A percentile compares a stretch with the other conserved stretches of the same genome.
Evolutionary conservation across 192 early-diverging fungal genomes (phyloP).

Genomic region (Coemansia sp.): DNA sequence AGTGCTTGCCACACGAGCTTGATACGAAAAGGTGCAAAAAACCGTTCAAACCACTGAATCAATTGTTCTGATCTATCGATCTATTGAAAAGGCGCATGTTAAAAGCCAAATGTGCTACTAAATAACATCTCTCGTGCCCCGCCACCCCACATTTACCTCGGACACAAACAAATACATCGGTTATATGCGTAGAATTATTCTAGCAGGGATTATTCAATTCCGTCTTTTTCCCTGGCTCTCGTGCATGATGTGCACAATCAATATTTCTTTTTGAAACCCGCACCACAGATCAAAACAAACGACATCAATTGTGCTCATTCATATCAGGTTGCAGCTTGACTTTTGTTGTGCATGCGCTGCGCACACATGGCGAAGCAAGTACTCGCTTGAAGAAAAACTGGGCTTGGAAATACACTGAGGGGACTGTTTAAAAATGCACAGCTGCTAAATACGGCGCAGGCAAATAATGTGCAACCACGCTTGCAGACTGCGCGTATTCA

Average conservation of each 20-base stretch:
- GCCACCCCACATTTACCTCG: conserved; percentile 4
- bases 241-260: not conserved
- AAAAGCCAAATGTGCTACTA: not conserved
- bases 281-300: conserved; percentile 5
- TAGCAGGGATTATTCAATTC: not conserved
- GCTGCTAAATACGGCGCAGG: not conserved
- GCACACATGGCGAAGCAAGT: conserved; percentile 2
- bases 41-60: not conserved
- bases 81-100: not conserved
- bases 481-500: not conserved
- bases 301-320: not conserved
- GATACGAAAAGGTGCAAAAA: not conserved
- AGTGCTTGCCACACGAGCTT: not conserved
- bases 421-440: not conserved
- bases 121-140: not conserved
- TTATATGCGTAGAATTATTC: conserved; percentile 1
- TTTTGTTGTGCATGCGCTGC: conserved; percentile 2
- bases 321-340: not conserved
- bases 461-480: not conserved
- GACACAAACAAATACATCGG: not conserved
- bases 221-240: not conserved
- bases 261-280: not conserved
- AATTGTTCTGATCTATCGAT: not conserved
- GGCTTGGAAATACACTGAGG: not conserved
- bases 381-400: not conserved